phyloP scores from a whole-genome alignment of 306 rosid genomes.

The Quercus agrifolia region DNA sequence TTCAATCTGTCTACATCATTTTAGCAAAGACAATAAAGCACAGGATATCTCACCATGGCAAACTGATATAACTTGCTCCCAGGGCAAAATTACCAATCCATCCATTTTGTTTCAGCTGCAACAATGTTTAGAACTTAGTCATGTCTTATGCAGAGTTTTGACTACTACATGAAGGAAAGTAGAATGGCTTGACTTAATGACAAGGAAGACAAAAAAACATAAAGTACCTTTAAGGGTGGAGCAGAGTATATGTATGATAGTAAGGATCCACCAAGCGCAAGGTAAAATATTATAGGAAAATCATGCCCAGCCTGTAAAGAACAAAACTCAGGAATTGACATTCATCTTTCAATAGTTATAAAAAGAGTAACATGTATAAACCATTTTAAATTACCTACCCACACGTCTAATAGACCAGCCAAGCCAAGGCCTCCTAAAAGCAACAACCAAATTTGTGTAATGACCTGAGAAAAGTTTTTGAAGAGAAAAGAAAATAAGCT shows the following conservation, averaged over 20 bases:
- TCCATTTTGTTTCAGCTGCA: constrained; percentile 97
- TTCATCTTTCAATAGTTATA: neutral
- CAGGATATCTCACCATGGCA: constrained; percentile 81
- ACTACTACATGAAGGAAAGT: neutral
- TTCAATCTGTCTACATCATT: neutral
- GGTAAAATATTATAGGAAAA: constrained; percentile 75
- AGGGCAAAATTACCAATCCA: constrained; percentile 99
- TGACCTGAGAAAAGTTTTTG: constrained; percentile 52
- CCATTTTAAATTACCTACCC: constrained; percentile 59
- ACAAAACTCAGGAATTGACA: constrained; percentile 26
- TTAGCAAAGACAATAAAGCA: constrained; percentile 15
- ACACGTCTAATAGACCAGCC: constrained; percentile 82
- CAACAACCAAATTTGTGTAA: constrained; percentile 93
- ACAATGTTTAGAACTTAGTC: constrained; percentile 26
- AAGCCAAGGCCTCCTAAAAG: constrained; percentile 78
- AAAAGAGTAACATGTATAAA: neutral
- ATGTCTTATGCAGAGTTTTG: constrained; percentile 11
- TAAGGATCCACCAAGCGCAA: constrained; percentile 86
- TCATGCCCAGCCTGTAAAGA: constrained; percentile 78
- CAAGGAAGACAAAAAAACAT: neutral
- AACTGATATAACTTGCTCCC: constrained; percentile 96
- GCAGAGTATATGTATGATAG: constrained; percentile 95
- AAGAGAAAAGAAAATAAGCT: neutral
- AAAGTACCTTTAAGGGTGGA: constrained; percentile 82
- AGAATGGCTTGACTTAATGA: neutral